Conservation (phyloP, 305 asterid species). For the Fraxinus baroniana region DNA sequence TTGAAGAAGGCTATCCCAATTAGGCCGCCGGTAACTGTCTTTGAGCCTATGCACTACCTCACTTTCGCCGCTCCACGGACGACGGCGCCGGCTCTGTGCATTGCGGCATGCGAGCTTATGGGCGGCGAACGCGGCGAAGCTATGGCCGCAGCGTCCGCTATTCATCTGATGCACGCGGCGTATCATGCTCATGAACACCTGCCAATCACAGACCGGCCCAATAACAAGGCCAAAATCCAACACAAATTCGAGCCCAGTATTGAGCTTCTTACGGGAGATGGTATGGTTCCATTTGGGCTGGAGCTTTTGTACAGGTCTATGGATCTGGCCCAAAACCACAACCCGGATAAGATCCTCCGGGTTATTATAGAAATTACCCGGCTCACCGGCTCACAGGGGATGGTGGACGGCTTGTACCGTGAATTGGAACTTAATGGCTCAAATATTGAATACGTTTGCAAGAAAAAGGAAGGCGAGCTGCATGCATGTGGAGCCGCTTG, state of each 20-base stretch:
- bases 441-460: conserved; percentile 30
- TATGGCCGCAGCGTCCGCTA: conserved; percentile 53
- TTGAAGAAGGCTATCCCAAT: conserved; percentile 48
- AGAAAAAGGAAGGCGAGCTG: conserved; percentile 56
- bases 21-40: conserved; percentile 47
- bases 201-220: conserved; percentile 39
- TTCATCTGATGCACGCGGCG: conserved; percentile 63
- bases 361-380: conserved; percentile 45
- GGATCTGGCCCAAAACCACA: conserved; percentile 2
- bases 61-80: conserved; percentile 56
- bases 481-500: conserved; percentile 75
- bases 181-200: conserved; percentile 51
- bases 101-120: conserved; percentile 66
- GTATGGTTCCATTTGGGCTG: conserved; percentile 54
- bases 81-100: conserved; percentile 55
- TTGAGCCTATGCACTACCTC: conserved; percentile 70
- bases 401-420: conserved; percentile 43
- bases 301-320: conserved; percentile 50
- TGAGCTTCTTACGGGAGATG: conserved; percentile 65
- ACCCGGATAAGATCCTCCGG: conserved; percentile 37
- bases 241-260: conserved; percentile 54
- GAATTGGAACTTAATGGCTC: conserved; percentile 21
- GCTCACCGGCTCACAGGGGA: conserved; percentile 50
- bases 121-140: conserved; percentile 51
- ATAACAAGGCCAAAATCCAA: conserved; percentile 14